Evolutionary conservation across 148 eudicot genomes (phyloP).

Genomic region (Pouteria glomerata): DNA sequence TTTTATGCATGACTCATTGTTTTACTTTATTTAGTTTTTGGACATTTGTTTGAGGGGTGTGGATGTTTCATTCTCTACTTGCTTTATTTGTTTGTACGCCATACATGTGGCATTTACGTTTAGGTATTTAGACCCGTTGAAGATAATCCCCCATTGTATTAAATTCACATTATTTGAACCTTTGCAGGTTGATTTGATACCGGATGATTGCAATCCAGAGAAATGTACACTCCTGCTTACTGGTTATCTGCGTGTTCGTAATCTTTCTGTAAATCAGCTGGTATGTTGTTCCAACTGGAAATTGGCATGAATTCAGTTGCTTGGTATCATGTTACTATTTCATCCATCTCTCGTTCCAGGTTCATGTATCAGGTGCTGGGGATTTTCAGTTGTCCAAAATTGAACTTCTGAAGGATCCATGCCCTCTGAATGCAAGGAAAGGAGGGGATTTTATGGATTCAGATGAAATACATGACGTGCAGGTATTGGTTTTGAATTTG

Average conservation of each 20-base stretch:
- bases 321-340: neutral
- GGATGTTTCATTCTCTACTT: too few species aligned
- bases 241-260: constrained; percentile 80
- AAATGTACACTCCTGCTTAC: constrained; percentile 70
- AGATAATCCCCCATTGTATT: neutral
- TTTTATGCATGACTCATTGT: too few species aligned
- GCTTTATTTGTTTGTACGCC: neutral
- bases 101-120: neutral
- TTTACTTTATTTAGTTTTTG: too few species aligned
- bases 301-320: constrained; percentile 5
- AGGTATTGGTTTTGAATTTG: constrained; percentile 27
- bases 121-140: neutral
- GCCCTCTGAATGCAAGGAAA: constrained; percentile 65
- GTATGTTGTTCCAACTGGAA: constrained; percentile 31
- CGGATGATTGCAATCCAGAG: constrained; percentile 43
- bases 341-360: constrained; percentile 40
- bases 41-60: too few species aligned
- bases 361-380: constrained; percentile 95
- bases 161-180: neutral
- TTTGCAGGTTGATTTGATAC: constrained; percentile 61
- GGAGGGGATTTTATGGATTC: constrained; percentile 81
- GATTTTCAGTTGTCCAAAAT: constrained; percentile 79
- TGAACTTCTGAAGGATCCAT: constrained; percentile 82
- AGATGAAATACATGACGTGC: constrained; percentile 47
- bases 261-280: constrained; percentile 92